Evolutionary conservation across 805 yeast species (phyloP), one percentile per base, ranked within the genome.

Genomic region (Candida adriatica): DNA sequence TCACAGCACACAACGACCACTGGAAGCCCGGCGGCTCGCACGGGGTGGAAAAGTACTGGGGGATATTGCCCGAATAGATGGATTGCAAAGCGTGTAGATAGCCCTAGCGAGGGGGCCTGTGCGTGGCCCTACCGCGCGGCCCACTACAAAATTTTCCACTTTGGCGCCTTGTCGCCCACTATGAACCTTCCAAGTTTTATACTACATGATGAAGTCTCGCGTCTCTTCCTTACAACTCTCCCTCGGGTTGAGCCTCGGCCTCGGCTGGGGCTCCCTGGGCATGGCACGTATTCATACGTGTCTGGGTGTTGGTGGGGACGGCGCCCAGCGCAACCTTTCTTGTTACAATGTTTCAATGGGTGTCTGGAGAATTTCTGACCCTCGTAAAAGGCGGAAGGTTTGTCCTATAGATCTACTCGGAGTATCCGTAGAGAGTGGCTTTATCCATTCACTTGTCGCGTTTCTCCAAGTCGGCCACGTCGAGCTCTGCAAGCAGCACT

Each of bases 401-500:
- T 27, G 25, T 27, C 30, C n/a, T n/a, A n/a, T n/a, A n/a, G n/a
- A n/a, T n/a, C n/a, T n/a, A n/a, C n/a, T n/a, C n/a, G n/a, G n/a
- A n/a, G n/a, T n/a, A n/a, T n/a, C n/a, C n/a, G n/a, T n/a, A n/a
- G n/a, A n/a, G n/a, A n/a, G 26, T 20, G 13, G 8, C 18, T 18
- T 13, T 23, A 26, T 10, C 13, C 20, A 4, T 5, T 20, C 16
- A 10, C 18, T 24, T 7, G 4, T 28, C 35, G 24, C 44, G 26
- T 24, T 39, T 35, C 25, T 49, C 49, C 26, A 62, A 55, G 14
- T 55, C 57, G 16, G 52, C 55, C 10, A 66, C 64, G 55, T 92
- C 98, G 36, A 72, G 52, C 38, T 69, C 73, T 8, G 96, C 96
- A 49, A 92, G 69, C 32, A 74, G 67, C 22, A 80, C 56, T 9